phyloP scores from a whole-genome alignment of 2,329 filamentous ascomycete genomes.

The Botrytis paeoniae region DNA sequence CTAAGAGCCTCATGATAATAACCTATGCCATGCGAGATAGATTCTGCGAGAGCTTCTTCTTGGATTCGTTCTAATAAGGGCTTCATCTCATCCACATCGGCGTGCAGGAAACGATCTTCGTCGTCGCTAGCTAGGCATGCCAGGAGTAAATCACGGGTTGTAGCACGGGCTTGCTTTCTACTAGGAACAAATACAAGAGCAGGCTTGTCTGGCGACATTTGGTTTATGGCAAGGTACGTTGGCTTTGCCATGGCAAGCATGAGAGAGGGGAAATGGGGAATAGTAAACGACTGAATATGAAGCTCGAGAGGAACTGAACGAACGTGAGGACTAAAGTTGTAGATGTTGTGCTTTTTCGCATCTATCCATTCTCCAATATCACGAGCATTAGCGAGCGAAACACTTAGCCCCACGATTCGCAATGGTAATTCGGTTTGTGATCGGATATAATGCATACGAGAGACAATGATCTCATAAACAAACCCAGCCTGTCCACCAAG shows the following conservation, averaged over 20 bases:
- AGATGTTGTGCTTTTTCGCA: conserved; percentile 95
- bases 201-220: conserved; percentile 84
- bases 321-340: conserved; percentile 94
- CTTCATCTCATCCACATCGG: conserved; percentile 75
- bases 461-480: conserved; percentile 95
- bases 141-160: conserved; percentile 82
- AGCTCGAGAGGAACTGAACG: conserved; percentile 87
- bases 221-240: conserved; percentile 81
- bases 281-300: conserved; percentile 91
- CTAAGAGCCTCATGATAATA: conserved; percentile 96
- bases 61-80: conserved; percentile 80
- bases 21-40: conserved; percentile 87
- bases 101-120: conserved; percentile 89
- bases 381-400: conserved; percentile 86
- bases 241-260: conserved; percentile 99
- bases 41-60: conserved; percentile 83
- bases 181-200: conserved; percentile 89
- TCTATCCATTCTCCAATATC: conserved; percentile 98
- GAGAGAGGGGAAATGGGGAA: conserved; percentile 93
- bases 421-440: conserved; percentile 81
- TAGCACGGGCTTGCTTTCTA: conserved; percentile 86
- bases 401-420: conserved; percentile 84
- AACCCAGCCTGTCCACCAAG: conserved; percentile 83
- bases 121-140: conserved; percentile 85
- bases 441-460: conserved; percentile 94